phyloP scores from a whole-genome alignment of 208 protist genomes.

The Acanthamoeba lenticulata region DNA sequence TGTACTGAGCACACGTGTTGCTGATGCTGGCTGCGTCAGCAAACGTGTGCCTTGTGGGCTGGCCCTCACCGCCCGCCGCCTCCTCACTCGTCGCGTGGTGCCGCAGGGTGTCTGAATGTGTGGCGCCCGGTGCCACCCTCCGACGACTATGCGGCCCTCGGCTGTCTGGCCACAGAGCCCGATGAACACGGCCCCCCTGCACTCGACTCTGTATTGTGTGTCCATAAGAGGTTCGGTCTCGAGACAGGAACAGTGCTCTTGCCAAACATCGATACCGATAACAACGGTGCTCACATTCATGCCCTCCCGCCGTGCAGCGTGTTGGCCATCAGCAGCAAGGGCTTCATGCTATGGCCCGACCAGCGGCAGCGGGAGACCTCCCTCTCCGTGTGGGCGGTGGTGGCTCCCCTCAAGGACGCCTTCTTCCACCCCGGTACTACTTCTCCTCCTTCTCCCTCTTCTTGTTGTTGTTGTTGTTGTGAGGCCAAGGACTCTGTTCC shows the following conservation, averaged over 20 bases:
- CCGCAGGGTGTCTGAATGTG: neutral
- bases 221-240: constrained; percentile 18
- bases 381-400: neutral
- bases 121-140: neutral
- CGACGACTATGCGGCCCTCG: neutral
- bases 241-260: too few relatives aligned
- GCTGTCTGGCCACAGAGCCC: neutral
- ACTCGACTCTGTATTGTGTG: neutral
- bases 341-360: neutral
- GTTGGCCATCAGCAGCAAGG: neutral
- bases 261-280: neutral
- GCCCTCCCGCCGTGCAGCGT: too few relatives aligned
- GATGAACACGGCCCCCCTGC: neutral
- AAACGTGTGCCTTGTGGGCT: too few relatives aligned
- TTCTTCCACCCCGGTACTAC: neutral
- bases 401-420: neutral
- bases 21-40: too few relatives aligned
- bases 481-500: too few relatives aligned
- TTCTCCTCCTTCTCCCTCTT: neutral
- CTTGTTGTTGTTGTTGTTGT: neutral
- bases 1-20: too few relatives aligned
- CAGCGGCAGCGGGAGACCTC: neutral
- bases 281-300: too few relatives aligned
- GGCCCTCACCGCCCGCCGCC: too few relatives aligned
- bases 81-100: neutral